A percentile compares a stretch with the other conserved stretches of the same genome.
phyloP scores from a whole-genome alignment of 345 rosid genomes.

The Rhodomyrtus tomentosa region DNA sequence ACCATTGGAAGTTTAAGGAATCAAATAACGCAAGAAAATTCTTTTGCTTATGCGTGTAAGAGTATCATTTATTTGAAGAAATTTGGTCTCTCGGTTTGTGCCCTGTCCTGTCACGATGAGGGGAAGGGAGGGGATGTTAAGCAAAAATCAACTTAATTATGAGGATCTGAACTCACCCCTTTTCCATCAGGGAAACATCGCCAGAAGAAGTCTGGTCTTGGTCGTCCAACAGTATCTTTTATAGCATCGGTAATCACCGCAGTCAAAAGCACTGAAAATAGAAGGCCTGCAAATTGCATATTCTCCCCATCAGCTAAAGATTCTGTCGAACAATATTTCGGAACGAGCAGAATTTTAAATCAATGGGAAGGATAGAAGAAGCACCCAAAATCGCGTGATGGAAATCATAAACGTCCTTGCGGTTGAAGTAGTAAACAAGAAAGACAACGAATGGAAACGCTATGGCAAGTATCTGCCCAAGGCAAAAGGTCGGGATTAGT shows the following conservation, averaged over 20 bases:
- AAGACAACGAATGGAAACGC: conserved; percentile 32
- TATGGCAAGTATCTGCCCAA: conserved; percentile 21
- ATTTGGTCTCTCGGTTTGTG: not conserved
- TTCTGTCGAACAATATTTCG: not conserved
- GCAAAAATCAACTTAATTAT: not conserved
- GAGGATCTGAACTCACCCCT: conserved; percentile 13
- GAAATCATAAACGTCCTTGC: conserved; percentile 48
- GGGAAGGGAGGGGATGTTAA: not conserved
- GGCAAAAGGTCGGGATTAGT: not conserved
- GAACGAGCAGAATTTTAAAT: not conserved
- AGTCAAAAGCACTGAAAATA: conserved; percentile 32
- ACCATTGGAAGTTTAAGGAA: not conserved
- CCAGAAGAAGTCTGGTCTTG: conserved; percentile 57
- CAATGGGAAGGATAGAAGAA: not conserved
- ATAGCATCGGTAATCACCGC: conserved; percentile 59
- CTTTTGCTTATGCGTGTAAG: not conserved
- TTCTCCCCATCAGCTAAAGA: not conserved
- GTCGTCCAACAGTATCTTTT: conserved; percentile 53
- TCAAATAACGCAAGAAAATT: not conserved
- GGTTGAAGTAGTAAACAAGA: conserved; percentile 18
- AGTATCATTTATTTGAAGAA: not conserved
- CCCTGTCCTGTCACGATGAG: not conserved
- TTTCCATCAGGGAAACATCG: conserved; percentile 54
- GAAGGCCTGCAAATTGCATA: conserved; percentile 24
- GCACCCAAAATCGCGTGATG: conserved; percentile 51